Conservation (phyloP, 352 stramenopile genomes). For the Pythium periplocum region DNA sequence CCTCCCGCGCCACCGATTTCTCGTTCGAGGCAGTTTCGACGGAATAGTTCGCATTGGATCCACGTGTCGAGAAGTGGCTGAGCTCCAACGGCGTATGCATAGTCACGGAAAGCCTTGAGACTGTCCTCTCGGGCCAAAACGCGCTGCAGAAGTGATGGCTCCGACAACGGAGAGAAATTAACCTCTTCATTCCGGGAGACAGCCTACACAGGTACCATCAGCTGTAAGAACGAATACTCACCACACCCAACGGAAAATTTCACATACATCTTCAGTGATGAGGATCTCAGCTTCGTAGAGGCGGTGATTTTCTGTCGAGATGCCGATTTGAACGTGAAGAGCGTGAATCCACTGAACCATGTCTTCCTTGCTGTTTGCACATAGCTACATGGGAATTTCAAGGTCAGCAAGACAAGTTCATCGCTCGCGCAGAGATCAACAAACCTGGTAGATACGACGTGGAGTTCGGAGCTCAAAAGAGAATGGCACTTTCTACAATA, state of each 20-base stretch:
- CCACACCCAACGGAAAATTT: too few species aligned
- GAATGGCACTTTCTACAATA: conserved; percentile 46
- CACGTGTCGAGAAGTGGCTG: conserved; percentile 76
- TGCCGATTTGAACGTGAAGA: conserved; percentile 72
- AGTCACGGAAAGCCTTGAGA: conserved; percentile 78
- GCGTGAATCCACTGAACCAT: conserved; percentile 81
- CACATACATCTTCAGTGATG: conserved; percentile 78
- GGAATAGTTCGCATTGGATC: conserved; percentile 81
- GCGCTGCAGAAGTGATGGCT: conserved; percentile 61
- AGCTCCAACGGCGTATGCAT: conserved; percentile 52
- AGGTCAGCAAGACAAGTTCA: neutral
- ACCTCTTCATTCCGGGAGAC: conserved; percentile 59
- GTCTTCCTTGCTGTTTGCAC: conserved; percentile 69
- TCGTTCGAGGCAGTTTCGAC: conserved; percentile 55
- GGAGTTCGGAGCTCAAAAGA: conserved; percentile 79
- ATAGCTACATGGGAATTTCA: conserved; percentile 35
- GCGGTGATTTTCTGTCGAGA: conserved; percentile 74
- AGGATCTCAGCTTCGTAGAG: conserved; percentile 79
- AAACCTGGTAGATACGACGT: conserved; percentile 63
- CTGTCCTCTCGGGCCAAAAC: conserved; percentile 71
- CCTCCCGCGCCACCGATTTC: conserved; percentile 26
- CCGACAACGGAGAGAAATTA: conserved; percentile 27
- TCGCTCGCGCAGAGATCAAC: neutral
- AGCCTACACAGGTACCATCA: conserved; percentile 22
- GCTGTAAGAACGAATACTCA: too few species aligned